Percentiles rank a stretch among this genome's conserved stretches.
phyloP scores from a whole-genome alignment of 495 filamentous ascomycete species.

The Clavariopsis aquatica region DNA sequence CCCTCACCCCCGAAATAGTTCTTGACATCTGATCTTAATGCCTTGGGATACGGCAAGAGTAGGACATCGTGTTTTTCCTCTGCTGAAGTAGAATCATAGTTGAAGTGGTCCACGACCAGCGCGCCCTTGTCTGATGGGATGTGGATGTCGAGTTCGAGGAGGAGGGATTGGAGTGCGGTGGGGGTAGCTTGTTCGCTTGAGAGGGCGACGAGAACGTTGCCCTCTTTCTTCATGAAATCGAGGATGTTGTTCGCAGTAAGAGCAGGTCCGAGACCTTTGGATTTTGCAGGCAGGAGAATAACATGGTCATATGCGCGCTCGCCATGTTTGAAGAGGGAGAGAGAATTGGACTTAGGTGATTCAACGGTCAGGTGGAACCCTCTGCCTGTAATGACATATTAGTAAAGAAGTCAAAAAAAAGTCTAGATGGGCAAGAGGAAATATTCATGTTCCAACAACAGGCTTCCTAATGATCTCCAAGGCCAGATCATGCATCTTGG shows the following conservation, averaged over 20 bases:
- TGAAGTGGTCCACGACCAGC: constrained; percentile 91
- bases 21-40: constrained; percentile 68
- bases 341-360: constrained; percentile 79
- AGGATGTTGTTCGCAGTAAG: constrained; percentile 84
- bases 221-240: constrained; percentile 85
- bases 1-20: constrained; percentile 74
- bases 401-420: constrained; percentile 16
- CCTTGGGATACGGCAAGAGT: constrained; percentile 64
- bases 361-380: constrained; percentile 79
- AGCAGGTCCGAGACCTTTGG: constrained; percentile 87
- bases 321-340: constrained; percentile 83
- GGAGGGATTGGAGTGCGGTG: constrained; percentile 76
- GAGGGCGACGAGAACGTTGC: constrained; percentile 90
- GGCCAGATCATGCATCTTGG: not conserved
- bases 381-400: constrained; percentile 57
- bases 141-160: constrained; percentile 88
- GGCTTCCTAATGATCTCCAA: not conserved
- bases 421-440: not conserved
- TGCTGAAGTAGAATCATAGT: constrained; percentile 76
- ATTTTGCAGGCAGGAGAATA: constrained; percentile 79
- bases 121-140: constrained; percentile 81
- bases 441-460: not conserved
- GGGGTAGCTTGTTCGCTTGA: constrained; percentile 72
- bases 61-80: constrained; percentile 87
- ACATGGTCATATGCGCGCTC: constrained; percentile 89